Evolutionary conservation across 2,329 filamentous ascomycete species (phyloP).

Genomic region (Sphaerulina vaccinii): DNA sequence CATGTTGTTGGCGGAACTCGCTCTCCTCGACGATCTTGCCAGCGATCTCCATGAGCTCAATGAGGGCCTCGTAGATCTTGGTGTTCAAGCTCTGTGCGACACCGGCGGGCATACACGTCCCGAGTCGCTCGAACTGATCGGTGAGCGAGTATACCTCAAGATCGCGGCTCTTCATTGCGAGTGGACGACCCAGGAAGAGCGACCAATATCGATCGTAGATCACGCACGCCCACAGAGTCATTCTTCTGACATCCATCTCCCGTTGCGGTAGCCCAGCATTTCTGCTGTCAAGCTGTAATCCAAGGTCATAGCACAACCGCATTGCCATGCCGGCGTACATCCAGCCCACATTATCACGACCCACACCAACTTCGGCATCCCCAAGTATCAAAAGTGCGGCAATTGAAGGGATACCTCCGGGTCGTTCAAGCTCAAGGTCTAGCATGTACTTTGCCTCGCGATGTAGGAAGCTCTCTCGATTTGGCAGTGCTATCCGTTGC

Average conservation of each 20-base stretch:
- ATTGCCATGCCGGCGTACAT: slow-evolving; percentile 33
- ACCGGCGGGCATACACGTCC: slow-evolving; percentile 29
- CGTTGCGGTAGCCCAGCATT: slow-evolving; percentile 25
- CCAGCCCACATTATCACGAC: slow-evolving; percentile 31
- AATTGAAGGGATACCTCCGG: slow-evolving; percentile 30
- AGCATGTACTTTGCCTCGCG: slow-evolving; percentile 32
- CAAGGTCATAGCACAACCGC: slow-evolving; percentile 30
- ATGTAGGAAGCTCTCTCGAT: slow-evolving; percentile 29
- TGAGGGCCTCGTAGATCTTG: slow-evolving; percentile 30
- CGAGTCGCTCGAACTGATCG: slow-evolving; percentile 29
- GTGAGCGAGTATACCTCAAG: slow-evolving; percentile 29
- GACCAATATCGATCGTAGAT: slow-evolving; percentile 33
- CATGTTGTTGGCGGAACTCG: slow-evolving; percentile 23
- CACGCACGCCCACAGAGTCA: slow-evolving; percentile 32
- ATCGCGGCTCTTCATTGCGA: slow-evolving; percentile 30
- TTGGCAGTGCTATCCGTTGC: slow-evolving; percentile 26
- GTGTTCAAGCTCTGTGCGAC: slow-evolving; percentile 27
- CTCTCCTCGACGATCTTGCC: slow-evolving; percentile 31
- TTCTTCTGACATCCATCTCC: slow-evolving; percentile 29
- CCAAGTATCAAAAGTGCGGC: slow-evolving; percentile 29
- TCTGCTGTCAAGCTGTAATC: slow-evolving; percentile 31
- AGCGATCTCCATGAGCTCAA: slow-evolving; percentile 32
- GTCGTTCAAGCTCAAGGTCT: slow-evolving; percentile 29
- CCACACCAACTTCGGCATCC: slow-evolving; percentile 29
- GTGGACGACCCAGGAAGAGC: slow-evolving; percentile 30